These are phyloP conservation scores for Magnusiomyces suaveolens DNA, from an alignment of 1,139 yeast species.

Conservation along the genomic window DNA sequence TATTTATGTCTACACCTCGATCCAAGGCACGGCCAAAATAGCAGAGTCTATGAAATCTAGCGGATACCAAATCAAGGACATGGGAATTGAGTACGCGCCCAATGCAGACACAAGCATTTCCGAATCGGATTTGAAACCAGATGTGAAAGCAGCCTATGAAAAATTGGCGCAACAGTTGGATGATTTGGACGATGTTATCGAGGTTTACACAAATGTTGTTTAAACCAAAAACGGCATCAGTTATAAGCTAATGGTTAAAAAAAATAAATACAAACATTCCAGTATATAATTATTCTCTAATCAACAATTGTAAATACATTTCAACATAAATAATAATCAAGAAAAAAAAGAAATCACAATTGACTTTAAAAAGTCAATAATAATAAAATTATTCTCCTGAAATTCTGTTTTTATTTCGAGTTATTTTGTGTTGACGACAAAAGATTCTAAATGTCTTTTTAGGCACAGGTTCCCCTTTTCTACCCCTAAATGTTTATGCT, in stretches of 20 bases:
- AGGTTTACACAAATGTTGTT: conserved; percentile 50
- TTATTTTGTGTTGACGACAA: no score
- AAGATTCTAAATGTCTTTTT: no score
- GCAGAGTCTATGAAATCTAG: conserved; percentile 45
- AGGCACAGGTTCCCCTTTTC: no score
- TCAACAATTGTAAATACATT: no score
- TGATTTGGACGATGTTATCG: conserved; percentile 71
- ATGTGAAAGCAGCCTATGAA: conserved; percentile 43
- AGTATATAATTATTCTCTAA: no score
- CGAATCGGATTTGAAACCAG: conserved; percentile 37
- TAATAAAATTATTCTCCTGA: no score
- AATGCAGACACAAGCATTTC: conserved; percentile 51
- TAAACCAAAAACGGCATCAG: not conserved
- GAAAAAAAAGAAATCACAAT: no score
- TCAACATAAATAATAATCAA: no score
- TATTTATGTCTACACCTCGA: conserved; percentile 40
- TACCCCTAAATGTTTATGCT: no score
- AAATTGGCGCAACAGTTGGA: conserved; percentile 57
- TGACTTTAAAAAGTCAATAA: no score
- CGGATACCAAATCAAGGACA: conserved; percentile 56
- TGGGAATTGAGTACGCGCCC: conserved; percentile 61
- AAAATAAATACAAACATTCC: no score
- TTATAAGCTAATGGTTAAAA: not conserved
- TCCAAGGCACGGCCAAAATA: conserved; percentile 50
- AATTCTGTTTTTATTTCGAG: no score